A percentile compares a stretch with the other conserved stretches of the same genome.
Conservation (phyloP, 2,329 filamentous ascomycete species). For the Ascosphaera apis region DNA sequence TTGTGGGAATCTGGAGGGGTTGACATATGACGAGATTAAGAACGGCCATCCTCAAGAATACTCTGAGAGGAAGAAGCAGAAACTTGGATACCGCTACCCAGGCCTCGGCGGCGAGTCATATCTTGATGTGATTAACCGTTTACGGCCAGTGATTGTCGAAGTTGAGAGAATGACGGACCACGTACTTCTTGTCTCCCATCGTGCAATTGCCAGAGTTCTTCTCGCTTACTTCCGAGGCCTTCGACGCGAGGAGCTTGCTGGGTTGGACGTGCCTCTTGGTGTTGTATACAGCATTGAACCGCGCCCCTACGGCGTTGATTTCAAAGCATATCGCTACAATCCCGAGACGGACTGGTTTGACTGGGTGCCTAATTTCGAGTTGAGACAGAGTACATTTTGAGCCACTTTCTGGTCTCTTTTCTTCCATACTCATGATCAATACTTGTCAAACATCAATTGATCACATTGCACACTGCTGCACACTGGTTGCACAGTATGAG, state of each 20-base stretch:
- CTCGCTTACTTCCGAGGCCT: slow-evolving; percentile 94
- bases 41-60: slow-evolving; percentile 63
- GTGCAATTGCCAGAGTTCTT: slow-evolving; percentile 73
- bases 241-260: slow-evolving; percentile 72
- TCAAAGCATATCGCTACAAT: slow-evolving; percentile 87
- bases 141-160: slow-evolving; percentile 88
- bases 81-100: slow-evolving; percentile 89
- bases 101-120: slow-evolving; percentile 92
- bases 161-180: slow-evolving; percentile 95
- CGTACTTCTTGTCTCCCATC: slow-evolving; percentile 75
- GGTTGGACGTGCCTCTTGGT: slow-evolving; percentile 79
- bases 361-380: slow-evolving; percentile 61
- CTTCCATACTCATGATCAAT: too few relatives aligned
- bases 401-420: too few relatives aligned
- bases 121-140: slow-evolving; percentile 84
- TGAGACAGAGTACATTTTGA: slow-evolving; percentile 27
- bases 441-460: too few relatives aligned
- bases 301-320: slow-evolving; percentile 86
- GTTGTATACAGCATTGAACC: slow-evolving; percentile 91
- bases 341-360: slow-evolving; percentile 58
- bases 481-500: too few relatives aligned
- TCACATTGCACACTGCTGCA: too few relatives aligned
- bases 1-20: slow-evolving; percentile 74
- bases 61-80: slow-evolving; percentile 54
- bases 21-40: slow-evolving; percentile 82